Evolutionary conservation across 202 grass and related monocot species (phyloP), one percentile per base, ranked within the genome.

Genomic region (Panicum virgatum): DNA sequence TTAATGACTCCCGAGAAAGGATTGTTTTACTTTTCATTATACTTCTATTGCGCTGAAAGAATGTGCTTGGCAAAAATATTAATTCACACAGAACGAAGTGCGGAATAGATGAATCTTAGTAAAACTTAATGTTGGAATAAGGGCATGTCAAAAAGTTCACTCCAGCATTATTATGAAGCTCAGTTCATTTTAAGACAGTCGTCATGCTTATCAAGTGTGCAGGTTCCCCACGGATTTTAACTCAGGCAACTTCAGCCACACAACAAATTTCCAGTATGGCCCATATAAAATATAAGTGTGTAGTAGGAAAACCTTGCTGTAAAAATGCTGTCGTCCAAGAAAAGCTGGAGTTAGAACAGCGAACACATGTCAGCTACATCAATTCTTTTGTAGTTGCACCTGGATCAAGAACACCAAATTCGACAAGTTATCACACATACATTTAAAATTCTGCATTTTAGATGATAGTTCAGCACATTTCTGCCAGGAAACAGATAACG

Each of bases 21-120:
- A 48, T 44, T 78, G 26, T 72, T 86, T 89, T 82, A 68, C 73
- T 74, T 86, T 89, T 79, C 15, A 34, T 29, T 74, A 83, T 69
- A 65, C 23, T 42, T 84, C 67, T 80, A 52, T 34, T 50, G 8
- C 10, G 57, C 29, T 65, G 39, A 66, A 72, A 48, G 60, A 71
- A 76, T 45, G 78, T 72, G 65, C 46, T 85, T 66, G 52, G 22
- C 38, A 29, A 85, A 81, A 72, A 11, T 85, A 76, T 45, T 70
- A 71, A 57, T 81, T 76, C 26, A 40, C 45, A 82, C 36, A 25
- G 13, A 22, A 38, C 11, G 27, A 58, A 76, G 16, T 71, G 79
- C 45, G 57, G 27, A 56, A 69, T 43, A 13, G 43, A 79, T 62
- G 54, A 68, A 67, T 57, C 46, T 6, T 63, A 32, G 7, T 82